Evolutionary conservation across 1,284 basidiomycete species (phyloP).

Genomic region (Cutaneotrichosporon curvatum): DNA sequence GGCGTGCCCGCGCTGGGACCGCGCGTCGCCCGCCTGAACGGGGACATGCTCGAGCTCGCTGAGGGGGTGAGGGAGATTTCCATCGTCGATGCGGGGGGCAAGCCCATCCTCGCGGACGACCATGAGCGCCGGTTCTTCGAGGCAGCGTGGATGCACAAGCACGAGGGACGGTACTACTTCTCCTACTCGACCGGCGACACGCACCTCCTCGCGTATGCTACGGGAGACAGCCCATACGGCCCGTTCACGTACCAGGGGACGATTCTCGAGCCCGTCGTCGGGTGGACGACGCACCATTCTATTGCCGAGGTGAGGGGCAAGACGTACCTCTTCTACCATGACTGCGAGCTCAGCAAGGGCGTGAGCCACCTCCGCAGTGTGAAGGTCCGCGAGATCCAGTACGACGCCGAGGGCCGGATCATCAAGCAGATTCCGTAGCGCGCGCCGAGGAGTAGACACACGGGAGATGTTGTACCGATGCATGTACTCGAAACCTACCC

Average conservation of each 20-base stretch:
- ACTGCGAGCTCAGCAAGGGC: conserved; percentile 32
- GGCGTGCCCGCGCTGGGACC: conserved; percentile 25
- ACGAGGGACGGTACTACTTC: conserved; percentile 31
- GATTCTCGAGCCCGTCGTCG: conserved; percentile 32
- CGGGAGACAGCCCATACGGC: conserved; percentile 22
- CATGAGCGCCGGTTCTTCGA: conserved; percentile 40
- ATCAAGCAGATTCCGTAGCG: conserved; percentile 10
- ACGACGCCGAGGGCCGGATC: conserved; percentile 19
- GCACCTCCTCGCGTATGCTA: conserved; percentile 33
- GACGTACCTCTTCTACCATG: conserved; percentile 37
- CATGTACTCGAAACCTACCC: too few relatives aligned
- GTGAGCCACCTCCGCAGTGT: conserved; percentile 31
- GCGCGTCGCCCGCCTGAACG: conserved; percentile 25
- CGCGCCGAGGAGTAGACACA: background rate
- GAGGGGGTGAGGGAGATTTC: conserved; percentile 22
- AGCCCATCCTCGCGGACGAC: conserved; percentile 27
- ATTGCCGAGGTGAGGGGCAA: conserved; percentile 31
- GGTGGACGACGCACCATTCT: conserved; percentile 38
- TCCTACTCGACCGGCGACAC: conserved; percentile 39
- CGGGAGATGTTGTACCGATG: too few relatives aligned
- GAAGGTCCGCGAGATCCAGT: conserved; percentile 29
- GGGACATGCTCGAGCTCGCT: conserved; percentile 29
- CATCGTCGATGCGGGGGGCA: conserved; percentile 23
- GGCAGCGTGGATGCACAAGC: conserved; percentile 37
- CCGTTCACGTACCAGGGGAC: conserved; percentile 33